Evolutionary conservation across 2,329 filamentous ascomycete species (phyloP).

Genomic region (Epichloe gansuensis): DNA sequence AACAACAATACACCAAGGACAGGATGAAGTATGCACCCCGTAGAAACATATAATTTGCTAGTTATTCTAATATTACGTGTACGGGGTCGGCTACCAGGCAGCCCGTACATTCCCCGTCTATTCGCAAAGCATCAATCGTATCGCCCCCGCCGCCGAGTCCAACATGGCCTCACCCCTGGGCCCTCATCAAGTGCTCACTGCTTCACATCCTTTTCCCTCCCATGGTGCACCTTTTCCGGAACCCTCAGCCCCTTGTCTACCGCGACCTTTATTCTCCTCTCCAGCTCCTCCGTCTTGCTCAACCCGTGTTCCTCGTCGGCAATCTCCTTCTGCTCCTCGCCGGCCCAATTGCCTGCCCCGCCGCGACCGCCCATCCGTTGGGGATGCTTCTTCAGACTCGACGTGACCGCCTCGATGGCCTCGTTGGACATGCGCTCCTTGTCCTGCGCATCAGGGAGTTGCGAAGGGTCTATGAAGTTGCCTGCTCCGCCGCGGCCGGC

Average conservation of each 20-base stretch:
- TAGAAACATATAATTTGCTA: too few relatives aligned
- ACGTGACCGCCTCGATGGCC: conserved; percentile 22
- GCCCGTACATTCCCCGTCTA: too few relatives aligned
- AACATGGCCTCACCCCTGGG: too few relatives aligned
- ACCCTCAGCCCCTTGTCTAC: conserved; percentile 36
- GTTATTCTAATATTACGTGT: too few relatives aligned
- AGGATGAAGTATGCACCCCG: too few relatives aligned
- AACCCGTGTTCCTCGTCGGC: conserved; percentile 11
- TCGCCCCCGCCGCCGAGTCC: background rate
- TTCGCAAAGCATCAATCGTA: background rate
- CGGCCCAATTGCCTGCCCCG: conserved; percentile 44
- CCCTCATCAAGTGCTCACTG: background rate
- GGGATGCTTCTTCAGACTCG: conserved; percentile 17
- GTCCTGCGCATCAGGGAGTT: conserved; percentile 21
- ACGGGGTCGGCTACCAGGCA: too few relatives aligned
- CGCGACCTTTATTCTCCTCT: conserved; percentile 29
- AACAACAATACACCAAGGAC: background rate
- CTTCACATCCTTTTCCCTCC: conserved; percentile 9
- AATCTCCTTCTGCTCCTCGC: conserved; percentile 16
- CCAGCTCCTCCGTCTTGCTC: conserved; percentile 26
- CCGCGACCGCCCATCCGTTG: conserved; percentile 32
- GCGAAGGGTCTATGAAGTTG: conserved; percentile 37
- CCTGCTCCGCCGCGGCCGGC: conserved; percentile 38
- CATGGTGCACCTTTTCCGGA: conserved; percentile 33
- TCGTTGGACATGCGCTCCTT: conserved; percentile 22